Percentiles rank a stretch among this genome's conserved stretches.
Evolutionary conservation across 1,284 basidiomycete species (phyloP).

Genomic region (Boletus smithii): DNA sequence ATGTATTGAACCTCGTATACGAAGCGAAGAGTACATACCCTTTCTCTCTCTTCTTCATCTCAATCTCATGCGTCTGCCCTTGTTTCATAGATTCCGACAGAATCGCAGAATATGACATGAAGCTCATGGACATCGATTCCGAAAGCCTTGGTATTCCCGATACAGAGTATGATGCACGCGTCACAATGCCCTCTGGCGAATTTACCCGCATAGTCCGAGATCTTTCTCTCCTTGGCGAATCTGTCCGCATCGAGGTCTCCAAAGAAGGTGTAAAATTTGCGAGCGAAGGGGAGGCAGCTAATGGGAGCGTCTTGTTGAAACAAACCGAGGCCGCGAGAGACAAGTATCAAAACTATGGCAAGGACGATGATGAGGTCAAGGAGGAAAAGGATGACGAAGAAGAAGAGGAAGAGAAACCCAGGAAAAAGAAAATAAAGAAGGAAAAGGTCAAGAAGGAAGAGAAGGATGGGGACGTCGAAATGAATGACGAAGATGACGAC

Average conservation of each 20-base stretch:
- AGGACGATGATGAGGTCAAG: slow-evolving; percentile 47
- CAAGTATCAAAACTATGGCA: slow-evolving; percentile 46
- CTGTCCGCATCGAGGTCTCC: slow-evolving; percentile 91
- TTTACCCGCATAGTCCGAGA: slow-evolving; percentile 94
- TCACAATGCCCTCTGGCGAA: slow-evolving; percentile 85
- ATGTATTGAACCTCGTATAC: slow-evolving; percentile 87
- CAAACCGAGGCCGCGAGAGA: slow-evolving; percentile 50
- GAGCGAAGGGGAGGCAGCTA: slow-evolving; percentile 92
- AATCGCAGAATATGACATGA: slow-evolving; percentile 98
- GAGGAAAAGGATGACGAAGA: slow-evolving; percentile 45
- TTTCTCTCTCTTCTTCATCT: not conserved
- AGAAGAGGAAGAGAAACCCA: slow-evolving; percentile 37
- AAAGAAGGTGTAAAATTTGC: slow-evolving; percentile 97
- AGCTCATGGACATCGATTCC: slow-evolving; percentile 98
- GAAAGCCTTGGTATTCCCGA: slow-evolving; percentile 98
- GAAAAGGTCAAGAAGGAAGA: slow-evolving; percentile 46
- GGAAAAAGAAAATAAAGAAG: slow-evolving; percentile 45
- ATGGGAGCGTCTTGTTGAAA: slow-evolving; percentile 85
- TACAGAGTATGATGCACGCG: slow-evolving; percentile 94
- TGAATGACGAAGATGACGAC: slow-evolving; percentile 41
- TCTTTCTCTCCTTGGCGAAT: slow-evolving; percentile 89
- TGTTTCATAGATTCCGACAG: slow-evolving; percentile 75
- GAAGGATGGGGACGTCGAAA: slow-evolving; percentile 42
- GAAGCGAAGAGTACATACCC: slow-evolving; percentile 79
- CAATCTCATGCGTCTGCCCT: not conserved